Conservation (phyloP, 2,329 filamentous ascomycete species). For the Penicillium oxalicum region DNA sequence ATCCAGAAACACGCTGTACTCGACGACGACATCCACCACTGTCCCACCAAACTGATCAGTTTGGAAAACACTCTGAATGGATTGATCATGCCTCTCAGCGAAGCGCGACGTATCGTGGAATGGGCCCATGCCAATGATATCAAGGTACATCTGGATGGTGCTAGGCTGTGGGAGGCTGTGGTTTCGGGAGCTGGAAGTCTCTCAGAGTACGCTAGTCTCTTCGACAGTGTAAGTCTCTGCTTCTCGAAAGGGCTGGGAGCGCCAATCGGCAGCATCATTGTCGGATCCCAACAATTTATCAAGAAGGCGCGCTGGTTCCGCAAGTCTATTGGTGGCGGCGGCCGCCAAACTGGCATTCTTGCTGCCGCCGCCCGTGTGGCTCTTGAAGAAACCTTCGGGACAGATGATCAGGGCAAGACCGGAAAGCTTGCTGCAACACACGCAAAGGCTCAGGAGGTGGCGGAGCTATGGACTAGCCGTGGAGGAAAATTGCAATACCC, state of each 20-base stretch:
- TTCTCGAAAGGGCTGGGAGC: constrained; percentile 80
- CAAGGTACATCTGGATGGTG: constrained; percentile 71
- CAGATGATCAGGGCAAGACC: constrained; percentile 51
- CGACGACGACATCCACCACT: constrained; percentile 63
- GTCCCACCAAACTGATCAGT: constrained; percentile 73
- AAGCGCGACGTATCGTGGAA: constrained; percentile 61
- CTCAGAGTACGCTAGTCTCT: constrained; percentile 59
- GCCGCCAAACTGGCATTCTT: constrained; percentile 70
- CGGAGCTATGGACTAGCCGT: constrained; percentile 59
- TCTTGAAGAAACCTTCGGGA: constrained; percentile 71
- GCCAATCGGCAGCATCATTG: constrained; percentile 69
- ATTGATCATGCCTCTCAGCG: constrained; percentile 67
- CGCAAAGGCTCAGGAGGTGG: constrained; percentile 56
- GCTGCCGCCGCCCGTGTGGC: constrained; percentile 70
- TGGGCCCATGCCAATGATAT: constrained; percentile 64
- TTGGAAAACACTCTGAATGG: constrained; percentile 83
- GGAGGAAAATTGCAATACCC: constrained; percentile 65
- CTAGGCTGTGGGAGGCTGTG: constrained; percentile 75
- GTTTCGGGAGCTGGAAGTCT: constrained; percentile 62
- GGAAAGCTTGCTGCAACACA: constrained; percentile 59
- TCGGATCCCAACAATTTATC: constrained; percentile 55
- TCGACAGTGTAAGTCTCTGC: constrained; percentile 71
- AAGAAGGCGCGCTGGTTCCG: constrained; percentile 68
- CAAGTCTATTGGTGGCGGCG: constrained; percentile 73
- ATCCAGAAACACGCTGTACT: constrained; percentile 60